Evolutionary conservation across 139 green algal species (phyloP), one percentile per base, ranked within the genome.

Genomic region (Chlorella sp.): DNA sequence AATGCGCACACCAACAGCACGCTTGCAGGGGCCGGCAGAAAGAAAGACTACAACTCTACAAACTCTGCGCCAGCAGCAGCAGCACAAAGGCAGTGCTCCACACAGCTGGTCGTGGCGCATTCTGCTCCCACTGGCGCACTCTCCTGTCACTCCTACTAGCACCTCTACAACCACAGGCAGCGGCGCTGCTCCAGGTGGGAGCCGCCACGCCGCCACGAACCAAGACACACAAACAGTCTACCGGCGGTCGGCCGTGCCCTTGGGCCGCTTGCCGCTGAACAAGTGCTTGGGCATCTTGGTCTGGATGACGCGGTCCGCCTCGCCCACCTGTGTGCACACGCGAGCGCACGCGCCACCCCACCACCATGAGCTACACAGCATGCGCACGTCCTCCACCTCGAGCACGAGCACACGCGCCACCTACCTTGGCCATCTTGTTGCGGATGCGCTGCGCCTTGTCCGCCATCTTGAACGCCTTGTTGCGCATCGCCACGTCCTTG

Each of bases 241-340:
- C 70, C 74, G 33, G 34, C 74, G 34, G 35, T 79, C 59, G 27
- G 59, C 34, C 27, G 31, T 79, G 35, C 60, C 66, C 5, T 64
- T 72, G 4, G 42, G 42, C 66, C 70, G 60, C 55, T 79, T 97
- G 29, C 95, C 95, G 29, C 76, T 88, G 79, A 98, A 94, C 51
- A 99, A 80, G 72, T 99, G 95, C 92, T 99, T 99, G 51, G 96
- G 96, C 84, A 92, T 96, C 77, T 91, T 93, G 67, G 88, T 96
- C 63, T 62, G 85, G 76, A 97, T 96, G 55, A 82, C 78, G 1
- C 90, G 67, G 74, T 96, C 89, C 0, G 72, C 81, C 80, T 96
- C 91, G 23, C 89, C 89, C 35, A 82, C 78, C 33, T 77, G 71
- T n/a, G 20, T 30, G 29, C 51, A 32, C 17, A 3, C 26, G 10